Conservation (phyloP, 495 filamentous ascomycete genomes). For the Tuber microsphaerosporum region DNA sequence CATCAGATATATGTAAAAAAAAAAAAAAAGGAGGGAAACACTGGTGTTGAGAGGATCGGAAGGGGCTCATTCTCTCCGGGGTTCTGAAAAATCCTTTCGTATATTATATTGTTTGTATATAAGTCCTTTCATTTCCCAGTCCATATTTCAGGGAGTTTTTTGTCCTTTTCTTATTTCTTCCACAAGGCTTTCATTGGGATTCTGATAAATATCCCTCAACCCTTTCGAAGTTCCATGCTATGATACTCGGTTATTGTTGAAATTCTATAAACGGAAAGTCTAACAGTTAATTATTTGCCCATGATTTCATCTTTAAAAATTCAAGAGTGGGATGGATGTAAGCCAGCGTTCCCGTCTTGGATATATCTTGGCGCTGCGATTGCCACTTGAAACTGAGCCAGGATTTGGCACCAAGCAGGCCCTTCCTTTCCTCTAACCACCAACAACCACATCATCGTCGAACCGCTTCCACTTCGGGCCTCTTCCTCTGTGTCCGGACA, state of each 20-base stretch:
- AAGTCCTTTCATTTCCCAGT: neutral
- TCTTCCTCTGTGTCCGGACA: conserved; percentile 7
- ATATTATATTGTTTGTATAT: neutral
- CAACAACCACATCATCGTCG: conserved; percentile 1
- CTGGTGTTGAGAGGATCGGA: neutral
- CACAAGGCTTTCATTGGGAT: neutral
- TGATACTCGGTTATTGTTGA: neutral
- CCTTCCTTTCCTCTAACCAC: conserved; percentile 2
- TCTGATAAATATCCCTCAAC: neutral
- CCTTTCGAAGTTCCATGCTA: neutral
- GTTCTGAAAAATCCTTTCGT: neutral
- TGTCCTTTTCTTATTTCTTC: neutral
- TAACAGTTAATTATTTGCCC: neutral
- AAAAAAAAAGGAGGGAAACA: neutral
- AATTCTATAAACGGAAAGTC: neutral
- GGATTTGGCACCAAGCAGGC: neutral
- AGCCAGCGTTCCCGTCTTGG: neutral
- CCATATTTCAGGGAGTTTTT: neutral
- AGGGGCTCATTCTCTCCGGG: neutral
- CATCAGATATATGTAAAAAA: neutral
- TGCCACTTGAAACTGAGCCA: neutral
- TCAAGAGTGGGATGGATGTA: neutral
- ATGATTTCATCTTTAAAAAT: neutral
- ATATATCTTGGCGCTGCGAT: neutral
- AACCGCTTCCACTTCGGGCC: conserved; percentile 7